Percentiles rank a stretch among this genome's conserved stretches.
Evolutionary conservation across 2,329 filamentous ascomycete species (phyloP).

Genomic region (Cladophialophora yegresii): DNA sequence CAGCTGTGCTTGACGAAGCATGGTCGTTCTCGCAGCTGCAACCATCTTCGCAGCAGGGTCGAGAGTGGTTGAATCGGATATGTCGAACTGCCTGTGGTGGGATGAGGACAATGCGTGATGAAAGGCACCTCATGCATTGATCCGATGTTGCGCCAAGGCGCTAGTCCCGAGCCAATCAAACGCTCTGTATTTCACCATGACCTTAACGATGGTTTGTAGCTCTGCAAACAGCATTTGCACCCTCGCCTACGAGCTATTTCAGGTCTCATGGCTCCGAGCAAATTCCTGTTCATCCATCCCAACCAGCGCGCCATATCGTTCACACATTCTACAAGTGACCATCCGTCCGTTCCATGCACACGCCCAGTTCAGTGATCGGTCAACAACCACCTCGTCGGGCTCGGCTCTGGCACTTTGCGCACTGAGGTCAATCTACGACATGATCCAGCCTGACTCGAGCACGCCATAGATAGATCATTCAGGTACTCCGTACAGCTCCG

Average conservation of each 20-base stretch:
- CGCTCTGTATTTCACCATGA: constrained; percentile 12
- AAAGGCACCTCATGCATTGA: constrained; percentile 12
- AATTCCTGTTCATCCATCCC: background rate
- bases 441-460: background rate
- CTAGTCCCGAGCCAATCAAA: constrained; percentile 19
- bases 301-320: background rate
- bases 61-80: constrained; percentile 1
- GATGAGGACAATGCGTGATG: constrained; percentile 15
- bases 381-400: background rate
- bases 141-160: constrained; percentile 17
- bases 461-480: background rate
- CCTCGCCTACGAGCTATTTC: background rate
- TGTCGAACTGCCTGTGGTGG: constrained; percentile 10
- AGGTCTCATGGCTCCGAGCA: background rate
- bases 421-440: background rate
- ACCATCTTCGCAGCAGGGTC: constrained; percentile 26
- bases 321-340: background rate
- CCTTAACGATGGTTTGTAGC: background rate
- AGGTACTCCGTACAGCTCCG: background rate
- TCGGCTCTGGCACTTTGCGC: background rate
- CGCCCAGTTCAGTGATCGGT: background rate
- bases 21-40: constrained; percentile 27
- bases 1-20: constrained; percentile 32
- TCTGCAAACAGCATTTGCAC: background rate
- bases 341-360: background rate